These are phyloP conservation scores for Hsuehochloa calcarea DNA, from an alignment of 176 grass and related monocot species.

Conservation along the genomic window DNA sequence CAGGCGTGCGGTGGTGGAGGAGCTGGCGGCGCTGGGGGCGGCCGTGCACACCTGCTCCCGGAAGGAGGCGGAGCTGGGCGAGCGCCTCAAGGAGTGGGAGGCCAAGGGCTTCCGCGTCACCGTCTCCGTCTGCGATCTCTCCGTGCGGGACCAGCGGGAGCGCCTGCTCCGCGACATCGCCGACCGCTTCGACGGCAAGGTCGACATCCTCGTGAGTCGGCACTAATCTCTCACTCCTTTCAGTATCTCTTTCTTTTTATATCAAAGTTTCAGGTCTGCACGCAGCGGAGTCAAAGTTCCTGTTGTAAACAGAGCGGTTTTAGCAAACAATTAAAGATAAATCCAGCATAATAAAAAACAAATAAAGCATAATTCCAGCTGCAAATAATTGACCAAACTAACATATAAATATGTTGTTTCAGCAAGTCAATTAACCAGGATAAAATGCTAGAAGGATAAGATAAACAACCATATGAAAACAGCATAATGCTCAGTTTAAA, in stretches of 20 bases:
- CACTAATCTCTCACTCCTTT: background rate
- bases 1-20: constrained; percentile 62
- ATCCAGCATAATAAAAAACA: too few relatives aligned
- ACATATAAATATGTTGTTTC: too few relatives aligned
- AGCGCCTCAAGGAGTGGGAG: constrained; percentile 53
- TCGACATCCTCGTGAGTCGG: constrained; percentile 61
- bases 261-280: background rate
- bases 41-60: constrained; percentile 64
- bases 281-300: background rate
- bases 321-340: too few relatives aligned
- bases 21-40: constrained; percentile 56
- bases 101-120: constrained; percentile 42
- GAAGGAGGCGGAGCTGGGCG: constrained; percentile 41
- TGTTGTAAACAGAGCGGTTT: too few relatives aligned
- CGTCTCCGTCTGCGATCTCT: constrained; percentile 59
- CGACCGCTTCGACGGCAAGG: constrained; percentile 45
- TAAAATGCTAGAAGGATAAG: too few relatives aligned
- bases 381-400: too few relatives aligned
- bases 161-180: constrained; percentile 37
- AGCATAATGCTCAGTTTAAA: too few relatives aligned
- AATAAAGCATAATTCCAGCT: too few relatives aligned
- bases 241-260: background rate
- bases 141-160: constrained; percentile 49
- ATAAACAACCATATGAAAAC: too few relatives aligned
- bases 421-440: too few relatives aligned